Evolutionary conservation across 768 basidiomycete genomes (phyloP), one percentile per base, ranked within the genome.

Genomic region (Tricholoma bakamatsutake): DNA sequence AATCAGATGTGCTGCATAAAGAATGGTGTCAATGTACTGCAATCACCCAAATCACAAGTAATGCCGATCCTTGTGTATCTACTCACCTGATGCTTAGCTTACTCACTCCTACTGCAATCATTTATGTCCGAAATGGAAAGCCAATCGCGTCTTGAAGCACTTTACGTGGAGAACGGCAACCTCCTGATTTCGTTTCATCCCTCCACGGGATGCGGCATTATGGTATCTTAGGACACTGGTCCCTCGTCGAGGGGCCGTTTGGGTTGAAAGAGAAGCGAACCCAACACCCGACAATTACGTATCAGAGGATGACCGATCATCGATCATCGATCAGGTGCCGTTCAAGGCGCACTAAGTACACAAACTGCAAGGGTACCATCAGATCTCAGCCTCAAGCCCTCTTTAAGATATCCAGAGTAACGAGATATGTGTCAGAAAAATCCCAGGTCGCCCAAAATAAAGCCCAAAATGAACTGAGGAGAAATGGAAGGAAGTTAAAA

Each of bases 111-210:
- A 13, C n/a, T 48, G 48, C 61, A 98, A 96, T 6, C 12, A 15
- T 3, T 95, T 96, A 2, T 75, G 82, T 18, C 96, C 95, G n/a
- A 87, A 84, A 66, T 88, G 86, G 31, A 98, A 98, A 67, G 75
- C 80, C 4, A 90, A 88, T 57, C 80, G 95, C 24, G 77, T 91
- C 1, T 76, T 97, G 54, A 96, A 95, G 70, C 18, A 13, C 43
- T 45, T 45, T 24, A 43, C 17, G 40, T 42, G 24, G 13, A 5
- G 24, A 45, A 27, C 27, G 21, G 11, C 43, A 45, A 13, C 21
- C 43, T 24, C 43, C 21, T 24, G 21, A 1, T 24, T 12, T 45
- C 40, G 18, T 9, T 27, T 27, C 21, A 45, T 45, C 17, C 21
- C 12, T 27, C 43, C 43, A 27, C 27, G 10, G 24, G 24, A 45